Percentiles rank a stretch among this genome's conserved stretches.
These are phyloP conservation scores for Metschnikowia corniflorae DNA, from an alignment of 805 yeast species.

Conservation along the genomic window DNA sequence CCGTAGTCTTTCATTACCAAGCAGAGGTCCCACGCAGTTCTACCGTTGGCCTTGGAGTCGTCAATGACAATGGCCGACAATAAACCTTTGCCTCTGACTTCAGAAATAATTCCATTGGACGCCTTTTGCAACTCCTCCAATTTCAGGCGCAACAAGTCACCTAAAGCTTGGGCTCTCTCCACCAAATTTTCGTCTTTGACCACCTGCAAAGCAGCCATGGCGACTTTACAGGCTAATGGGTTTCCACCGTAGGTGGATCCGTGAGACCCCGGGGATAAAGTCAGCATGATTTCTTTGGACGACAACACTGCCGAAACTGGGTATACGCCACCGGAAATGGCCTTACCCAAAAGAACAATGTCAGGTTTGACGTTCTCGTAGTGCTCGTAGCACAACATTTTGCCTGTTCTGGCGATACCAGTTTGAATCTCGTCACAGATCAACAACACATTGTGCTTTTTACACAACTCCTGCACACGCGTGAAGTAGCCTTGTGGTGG, in stretches of 20 bases:
- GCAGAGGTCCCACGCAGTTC: conserved; percentile 96
- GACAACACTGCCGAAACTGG: conserved; percentile 92
- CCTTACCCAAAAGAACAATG: conserved; percentile 86
- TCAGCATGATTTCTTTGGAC: conserved; percentile 83
- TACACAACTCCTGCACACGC: conserved; percentile 69
- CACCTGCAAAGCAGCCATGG: conserved; percentile 89
- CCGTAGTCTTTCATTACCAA: conserved; percentile 84
- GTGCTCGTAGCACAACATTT: conserved; percentile 88
- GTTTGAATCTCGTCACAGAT: conserved; percentile 98
- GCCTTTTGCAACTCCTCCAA: conserved; percentile 50
- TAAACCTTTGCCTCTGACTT: conserved; percentile 81
- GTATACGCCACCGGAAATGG: conserved; percentile 89
- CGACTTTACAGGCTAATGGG: conserved; percentile 89
- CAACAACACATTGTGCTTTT: conserved; percentile 77
- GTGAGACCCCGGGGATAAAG: conserved; percentile 91
- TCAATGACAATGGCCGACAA: conserved; percentile 90
- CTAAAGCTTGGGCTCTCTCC: conserved; percentile 70
- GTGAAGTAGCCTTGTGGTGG: conserved; percentile 81
- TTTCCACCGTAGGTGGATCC: conserved; percentile 98
- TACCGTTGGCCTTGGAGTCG: conserved; percentile 74
- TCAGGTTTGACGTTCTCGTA: conserved; percentile 78
- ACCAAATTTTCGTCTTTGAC: conserved; percentile 83
- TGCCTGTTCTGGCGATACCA: conserved; percentile 96
- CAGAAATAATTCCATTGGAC: conserved; percentile 51
- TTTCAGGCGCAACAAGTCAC: conserved; percentile 62